Evolutionary conservation across 2,329 filamentous ascomycete species (phyloP).

Genomic region (Verticillium isaacii): DNA sequence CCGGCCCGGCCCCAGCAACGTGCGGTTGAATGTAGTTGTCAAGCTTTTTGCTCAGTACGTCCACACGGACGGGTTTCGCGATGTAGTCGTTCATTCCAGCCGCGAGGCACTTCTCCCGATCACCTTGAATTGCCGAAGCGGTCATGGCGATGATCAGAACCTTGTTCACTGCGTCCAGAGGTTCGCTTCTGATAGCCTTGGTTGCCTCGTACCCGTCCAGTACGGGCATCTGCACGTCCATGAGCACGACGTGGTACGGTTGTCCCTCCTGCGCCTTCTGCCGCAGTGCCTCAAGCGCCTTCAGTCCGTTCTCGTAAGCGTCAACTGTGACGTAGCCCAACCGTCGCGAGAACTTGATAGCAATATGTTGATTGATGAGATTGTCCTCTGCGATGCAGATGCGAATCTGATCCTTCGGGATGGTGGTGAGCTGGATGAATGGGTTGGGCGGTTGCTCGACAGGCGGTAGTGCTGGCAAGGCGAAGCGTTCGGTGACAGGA

Average conservation of each 20-base stretch:
- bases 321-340: conserved; percentile 78
- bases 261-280: conserved; percentile 63
- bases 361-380: conserved; percentile 89
- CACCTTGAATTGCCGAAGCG: conserved; percentile 87
- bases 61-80: conserved; percentile 88
- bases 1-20: conserved; percentile 8
- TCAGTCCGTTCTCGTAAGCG: conserved; percentile 84
- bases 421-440: conserved; percentile 62
- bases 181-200: conserved; percentile 72
- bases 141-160: conserved; percentile 98
- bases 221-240: conserved; percentile 96
- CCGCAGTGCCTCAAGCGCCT: conserved; percentile 82
- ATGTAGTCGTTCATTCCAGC: conserved; percentile 98
- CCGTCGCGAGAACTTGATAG: conserved; percentile 82
- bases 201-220: conserved; percentile 92
- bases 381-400: conserved; percentile 96
- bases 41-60: conserved; percentile 80
- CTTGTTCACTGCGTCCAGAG: conserved; percentile 69
- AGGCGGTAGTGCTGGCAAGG: conserved; percentile 10
- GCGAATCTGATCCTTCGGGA: conserved; percentile 73
- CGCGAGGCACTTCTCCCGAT: conserved; percentile 91
- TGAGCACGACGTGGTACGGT: conserved; percentile 86
- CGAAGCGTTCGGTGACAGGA: conserved; percentile 29
- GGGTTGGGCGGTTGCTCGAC: conserved; percentile 32
- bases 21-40: conserved; percentile 46